These are phyloP conservation scores for Marasmius sp. DNA, from an alignment of 1,284 basidiomycete species.

Conservation along the genomic window DNA sequence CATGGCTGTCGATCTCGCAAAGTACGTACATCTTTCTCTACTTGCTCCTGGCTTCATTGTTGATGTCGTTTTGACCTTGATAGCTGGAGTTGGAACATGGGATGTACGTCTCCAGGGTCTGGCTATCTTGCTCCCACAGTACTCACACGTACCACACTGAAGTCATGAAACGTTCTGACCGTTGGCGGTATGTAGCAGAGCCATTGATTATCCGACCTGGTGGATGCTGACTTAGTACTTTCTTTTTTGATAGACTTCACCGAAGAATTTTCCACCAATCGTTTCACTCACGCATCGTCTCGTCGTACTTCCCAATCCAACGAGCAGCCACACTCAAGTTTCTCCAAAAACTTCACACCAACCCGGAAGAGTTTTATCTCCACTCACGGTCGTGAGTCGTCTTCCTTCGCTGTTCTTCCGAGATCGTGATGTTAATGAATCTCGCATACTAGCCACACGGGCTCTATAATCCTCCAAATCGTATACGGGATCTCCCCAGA, in stretches of 20 bases:
- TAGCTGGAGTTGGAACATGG: too few species aligned
- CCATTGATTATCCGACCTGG: not conserved
- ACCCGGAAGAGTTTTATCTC: not conserved
- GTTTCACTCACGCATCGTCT: not conserved
- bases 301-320: not conserved
- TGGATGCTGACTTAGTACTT: not conserved
- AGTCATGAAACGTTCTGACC: not conserved
- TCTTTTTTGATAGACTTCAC: not conserved
- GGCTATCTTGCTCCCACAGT: too few species aligned
- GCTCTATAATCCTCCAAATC: not conserved
- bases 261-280: conserved; percentile 1
- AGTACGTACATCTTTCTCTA: too few species aligned
- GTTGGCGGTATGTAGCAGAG: not conserved
- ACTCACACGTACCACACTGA: too few species aligned
- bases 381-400: not conserved
- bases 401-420: not conserved
- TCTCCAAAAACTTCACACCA: not conserved
- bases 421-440: not conserved
- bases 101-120: too few species aligned
- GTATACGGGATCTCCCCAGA: not conserved
- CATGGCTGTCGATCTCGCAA: not conserved
- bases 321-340: not conserved
- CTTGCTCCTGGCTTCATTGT: too few species aligned
- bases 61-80: too few species aligned
- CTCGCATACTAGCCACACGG: not conserved